phyloP scores from a whole-genome alignment of 371 early-diverging fungal genomes.

The Blastocladiella emersonii region DNA sequence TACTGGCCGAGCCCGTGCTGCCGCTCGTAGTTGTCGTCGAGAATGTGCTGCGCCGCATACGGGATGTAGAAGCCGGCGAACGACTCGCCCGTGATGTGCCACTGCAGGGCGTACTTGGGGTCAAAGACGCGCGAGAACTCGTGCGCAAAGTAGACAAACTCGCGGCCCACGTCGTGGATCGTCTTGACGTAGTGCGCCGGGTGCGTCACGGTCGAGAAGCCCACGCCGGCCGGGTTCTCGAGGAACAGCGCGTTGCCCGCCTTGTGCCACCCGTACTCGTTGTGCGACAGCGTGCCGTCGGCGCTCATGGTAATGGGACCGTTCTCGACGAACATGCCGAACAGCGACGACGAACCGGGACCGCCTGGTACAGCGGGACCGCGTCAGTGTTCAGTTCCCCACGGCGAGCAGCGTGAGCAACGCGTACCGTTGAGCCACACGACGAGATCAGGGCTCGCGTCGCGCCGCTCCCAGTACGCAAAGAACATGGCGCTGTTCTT shows the following conservation, averaged over 20 bases:
- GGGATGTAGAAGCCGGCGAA: conserved; percentile 1
- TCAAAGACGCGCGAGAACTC: background rate
- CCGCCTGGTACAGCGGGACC: background rate
- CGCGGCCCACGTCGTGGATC: background rate
- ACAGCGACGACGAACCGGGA: background rate
- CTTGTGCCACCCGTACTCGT: conserved; percentile 1
- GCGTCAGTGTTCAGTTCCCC: background rate
- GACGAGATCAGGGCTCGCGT: background rate
- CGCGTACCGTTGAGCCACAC: background rate
- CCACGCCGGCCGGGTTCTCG: conserved; percentile 1
- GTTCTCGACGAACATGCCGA: conserved; percentile 1
- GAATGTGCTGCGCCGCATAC: background rate
- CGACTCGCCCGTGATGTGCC: background rate
- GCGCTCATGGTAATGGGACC: background rate
- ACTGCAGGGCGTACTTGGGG: too few relatives aligned
- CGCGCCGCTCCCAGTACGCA: background rate
- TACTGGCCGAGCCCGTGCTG: background rate
- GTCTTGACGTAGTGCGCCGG: background rate
- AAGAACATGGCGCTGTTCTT: background rate
- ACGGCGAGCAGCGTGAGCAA: background rate
- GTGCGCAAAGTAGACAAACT: background rate
- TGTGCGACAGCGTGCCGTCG: background rate
- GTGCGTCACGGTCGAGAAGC: background rate
- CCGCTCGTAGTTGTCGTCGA: background rate
- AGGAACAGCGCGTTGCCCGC: conserved; percentile 1